These are phyloP conservation scores for Sarocladium oryzae DNA, from an alignment of 2,329 filamentous ascomycete genomes.

Conservation along the genomic window DNA sequence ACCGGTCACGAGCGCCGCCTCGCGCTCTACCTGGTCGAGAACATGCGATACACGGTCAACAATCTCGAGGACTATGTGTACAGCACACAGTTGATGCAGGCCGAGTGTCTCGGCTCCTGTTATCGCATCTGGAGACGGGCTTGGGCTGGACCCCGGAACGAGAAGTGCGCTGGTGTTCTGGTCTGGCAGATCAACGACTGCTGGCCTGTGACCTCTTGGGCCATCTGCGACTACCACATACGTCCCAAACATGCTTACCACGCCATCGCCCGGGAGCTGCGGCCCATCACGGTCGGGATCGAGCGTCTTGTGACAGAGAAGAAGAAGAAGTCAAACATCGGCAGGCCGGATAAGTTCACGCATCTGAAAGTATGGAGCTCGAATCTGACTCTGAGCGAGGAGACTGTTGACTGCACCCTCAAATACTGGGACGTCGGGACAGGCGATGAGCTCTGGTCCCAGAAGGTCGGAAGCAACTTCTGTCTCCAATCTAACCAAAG, in stretches of 20 bases:
- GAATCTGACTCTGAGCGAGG: constrained; percentile 47
- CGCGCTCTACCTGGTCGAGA: constrained; percentile 67
- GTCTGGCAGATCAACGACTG: constrained; percentile 62
- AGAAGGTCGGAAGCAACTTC: constrained; percentile 36
- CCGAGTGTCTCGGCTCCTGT: constrained; percentile 38
- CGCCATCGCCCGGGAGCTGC: constrained; percentile 13
- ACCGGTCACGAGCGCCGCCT: constrained; percentile 66
- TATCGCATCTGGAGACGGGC: constrained; percentile 49
- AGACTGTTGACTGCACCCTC: constrained; percentile 48
- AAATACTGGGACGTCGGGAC: constrained; percentile 58
- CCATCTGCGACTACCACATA: constrained; percentile 44
- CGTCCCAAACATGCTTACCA: constrained; percentile 53
- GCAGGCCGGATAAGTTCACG: neutral
- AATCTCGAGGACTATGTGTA: constrained; percentile 9
- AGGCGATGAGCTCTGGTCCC: constrained; percentile 45
- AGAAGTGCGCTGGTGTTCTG: constrained; percentile 52
- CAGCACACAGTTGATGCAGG: constrained; percentile 38
- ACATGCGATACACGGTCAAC: constrained; percentile 43
- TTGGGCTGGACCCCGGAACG: constrained; percentile 51
- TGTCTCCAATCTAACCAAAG: constrained; percentile 49
- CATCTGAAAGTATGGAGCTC: constrained; percentile 48
- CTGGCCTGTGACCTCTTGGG: constrained; percentile 58
- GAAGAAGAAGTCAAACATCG: constrained; percentile 27
- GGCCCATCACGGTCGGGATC: neutral
- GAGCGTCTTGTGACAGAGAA: constrained; percentile 22